A percentile compares a stretch with the other conserved stretches of the same genome.
Conservation (phyloP, 2,329 filamentous ascomycete species). For the Shiraia sp. region DNA sequence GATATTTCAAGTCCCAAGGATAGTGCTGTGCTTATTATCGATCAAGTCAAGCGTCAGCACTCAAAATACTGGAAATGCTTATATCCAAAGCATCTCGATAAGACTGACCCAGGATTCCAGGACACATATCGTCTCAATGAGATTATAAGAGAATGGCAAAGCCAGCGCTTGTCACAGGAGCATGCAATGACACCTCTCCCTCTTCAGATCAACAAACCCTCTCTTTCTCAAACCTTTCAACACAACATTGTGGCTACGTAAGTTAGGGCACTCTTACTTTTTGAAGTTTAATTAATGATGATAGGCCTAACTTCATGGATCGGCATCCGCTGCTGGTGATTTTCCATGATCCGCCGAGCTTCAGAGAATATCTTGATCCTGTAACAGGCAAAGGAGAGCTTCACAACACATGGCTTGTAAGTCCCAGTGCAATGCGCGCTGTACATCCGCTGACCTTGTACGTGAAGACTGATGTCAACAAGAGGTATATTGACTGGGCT, state of each 20-base stretch:
- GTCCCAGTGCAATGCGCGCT: constrained; percentile 47
- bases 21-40: constrained; percentile 58
- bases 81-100: constrained; percentile 62
- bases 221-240: constrained; percentile 75
- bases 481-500: constrained; percentile 84
- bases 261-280: constrained; percentile 18
- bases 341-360: constrained; percentile 77
- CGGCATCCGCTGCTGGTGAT: constrained; percentile 76
- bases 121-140: constrained; percentile 69
- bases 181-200: constrained; percentile 79
- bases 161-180: constrained; percentile 69
- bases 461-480: constrained; percentile 75
- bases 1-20: constrained; percentile 52
- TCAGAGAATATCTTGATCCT: constrained; percentile 49
- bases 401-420: constrained; percentile 87
- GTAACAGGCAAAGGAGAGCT: constrained; percentile 71
- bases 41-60: constrained; percentile 62
- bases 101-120: constrained; percentile 31
- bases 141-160: constrained; percentile 77
- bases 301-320: constrained; percentile 65
- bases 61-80: constrained; percentile 84
- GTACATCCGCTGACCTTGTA: constrained; percentile 47
- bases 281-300: constrained; percentile 6
- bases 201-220: constrained; percentile 75
- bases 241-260: constrained; percentile 83